A percentile compares a stretch with the other conserved stretches of the same genome.
Conservation (phyloP, 768 basidiomycete species). For the Tremella yokohamensis region DNA sequence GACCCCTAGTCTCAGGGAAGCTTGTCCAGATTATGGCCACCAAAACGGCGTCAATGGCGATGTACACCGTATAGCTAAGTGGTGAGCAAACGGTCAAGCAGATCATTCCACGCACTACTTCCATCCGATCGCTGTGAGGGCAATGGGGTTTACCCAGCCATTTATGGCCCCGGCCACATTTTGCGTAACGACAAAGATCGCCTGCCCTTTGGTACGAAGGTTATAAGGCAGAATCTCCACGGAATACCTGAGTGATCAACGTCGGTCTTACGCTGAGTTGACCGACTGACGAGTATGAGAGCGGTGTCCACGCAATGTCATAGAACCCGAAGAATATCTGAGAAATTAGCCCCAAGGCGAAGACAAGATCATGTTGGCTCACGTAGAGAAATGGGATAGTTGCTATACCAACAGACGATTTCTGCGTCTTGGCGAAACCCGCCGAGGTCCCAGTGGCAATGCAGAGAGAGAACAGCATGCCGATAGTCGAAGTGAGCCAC, state of each 20-base stretch:
- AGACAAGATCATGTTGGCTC: constrained; percentile 3
- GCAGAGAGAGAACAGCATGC: constrained; percentile 28
- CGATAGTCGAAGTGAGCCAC: constrained; percentile 25
- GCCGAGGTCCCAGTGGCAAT: constrained; percentile 31
- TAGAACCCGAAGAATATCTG: no score
- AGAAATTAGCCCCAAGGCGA: background rate
- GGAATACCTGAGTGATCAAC: background rate
- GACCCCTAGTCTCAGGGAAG: constrained; percentile 3
- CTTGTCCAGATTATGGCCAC: background rate
- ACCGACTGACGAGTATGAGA: background rate
- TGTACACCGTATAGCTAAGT: constrained; percentile 3
- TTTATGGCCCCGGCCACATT: background rate
- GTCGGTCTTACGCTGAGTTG: background rate
- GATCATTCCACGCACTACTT: background rate
- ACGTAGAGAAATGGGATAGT: constrained; percentile 41
- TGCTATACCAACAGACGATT: constrained; percentile 16
- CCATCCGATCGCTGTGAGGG: constrained; percentile 2
- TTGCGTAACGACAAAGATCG: background rate
- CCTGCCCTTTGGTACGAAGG: constrained; percentile 1
- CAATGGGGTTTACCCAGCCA: background rate
- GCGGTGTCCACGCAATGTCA: background rate
- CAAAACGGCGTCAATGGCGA: background rate
- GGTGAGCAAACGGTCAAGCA: no score
- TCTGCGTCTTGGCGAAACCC: constrained; percentile 17
- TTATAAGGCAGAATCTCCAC: background rate